phyloP scores from a whole-genome alignment of 352 stramenopile genomes.

The Chrysophaeum taylorii region DNA sequence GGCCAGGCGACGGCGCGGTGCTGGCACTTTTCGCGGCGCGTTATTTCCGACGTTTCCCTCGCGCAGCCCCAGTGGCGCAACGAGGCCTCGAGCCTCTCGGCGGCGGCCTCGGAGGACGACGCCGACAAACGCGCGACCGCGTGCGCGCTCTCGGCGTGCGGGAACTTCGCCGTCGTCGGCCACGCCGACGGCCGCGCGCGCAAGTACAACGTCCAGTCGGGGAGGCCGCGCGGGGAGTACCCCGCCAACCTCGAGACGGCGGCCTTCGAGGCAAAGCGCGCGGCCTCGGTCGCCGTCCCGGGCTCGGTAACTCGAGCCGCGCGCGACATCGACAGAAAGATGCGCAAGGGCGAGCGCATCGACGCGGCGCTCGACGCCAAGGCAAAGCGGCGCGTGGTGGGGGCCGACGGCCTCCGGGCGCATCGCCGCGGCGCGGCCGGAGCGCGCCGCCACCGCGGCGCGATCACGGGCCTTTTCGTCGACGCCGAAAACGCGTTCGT shows the following conservation, averaged over 20 bases:
- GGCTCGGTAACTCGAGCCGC: neutral
- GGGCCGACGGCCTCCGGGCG: constrained; percentile 23
- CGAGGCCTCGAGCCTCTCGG: neutral
- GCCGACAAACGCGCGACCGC: constrained; percentile 53
- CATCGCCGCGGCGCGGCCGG: constrained; percentile 30
- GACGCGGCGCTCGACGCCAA: neutral
- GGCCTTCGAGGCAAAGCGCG: constrained; percentile 15
- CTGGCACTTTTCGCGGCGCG: constrained; percentile 76
- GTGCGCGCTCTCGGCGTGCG: constrained; percentile 64
- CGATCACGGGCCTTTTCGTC: constrained; percentile 61
- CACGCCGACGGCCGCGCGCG: constrained; percentile 74
- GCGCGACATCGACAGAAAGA: neutral
- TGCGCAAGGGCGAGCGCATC: constrained; percentile 1
- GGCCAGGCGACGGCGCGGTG: constrained; percentile 81
- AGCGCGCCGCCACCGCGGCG: constrained; percentile 24
- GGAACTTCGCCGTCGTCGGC: constrained; percentile 86
- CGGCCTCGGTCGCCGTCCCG: constrained; percentile 20
- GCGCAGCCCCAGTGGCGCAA: constrained; percentile 41
- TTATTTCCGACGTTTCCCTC: constrained; percentile 84
- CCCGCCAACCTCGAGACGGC: constrained; percentile 28
- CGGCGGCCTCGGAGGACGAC: constrained; percentile 19
- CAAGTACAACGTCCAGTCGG: constrained; percentile 91
- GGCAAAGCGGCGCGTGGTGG: neutral
- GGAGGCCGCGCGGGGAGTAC: constrained; percentile 73
- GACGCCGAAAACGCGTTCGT: constrained; percentile 60